These are phyloP conservation scores for Fusarium hostae DNA, from an alignment of 2,329 filamentous ascomycete species.

Conservation along the genomic window DNA sequence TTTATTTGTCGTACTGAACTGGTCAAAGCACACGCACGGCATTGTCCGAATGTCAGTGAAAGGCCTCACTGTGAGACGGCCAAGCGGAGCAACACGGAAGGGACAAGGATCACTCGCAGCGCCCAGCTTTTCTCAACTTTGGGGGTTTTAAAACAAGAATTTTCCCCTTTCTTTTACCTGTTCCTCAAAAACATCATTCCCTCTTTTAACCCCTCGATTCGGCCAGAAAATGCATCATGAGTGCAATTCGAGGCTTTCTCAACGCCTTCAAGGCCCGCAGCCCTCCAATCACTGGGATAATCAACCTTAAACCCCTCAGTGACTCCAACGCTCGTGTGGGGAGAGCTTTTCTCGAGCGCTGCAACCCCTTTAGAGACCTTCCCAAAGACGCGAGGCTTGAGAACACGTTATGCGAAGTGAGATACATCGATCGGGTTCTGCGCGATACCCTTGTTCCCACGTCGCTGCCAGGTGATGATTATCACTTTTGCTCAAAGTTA, in stretches of 20 bases:
- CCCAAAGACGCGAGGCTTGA: conserved; percentile 20
- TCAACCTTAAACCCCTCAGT: conserved; percentile 15
- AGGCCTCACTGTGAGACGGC: conserved; percentile 9
- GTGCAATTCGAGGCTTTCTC: conserved; percentile 24
- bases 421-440: conserved; percentile 22
- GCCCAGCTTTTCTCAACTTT: conserved; percentile 17
- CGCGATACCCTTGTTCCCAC: conserved; percentile 22
- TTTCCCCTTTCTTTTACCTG: background rate
- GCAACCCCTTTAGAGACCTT: conserved; percentile 25
- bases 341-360: conserved; percentile 27
- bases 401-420: conserved; percentile 27
- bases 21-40: conserved; percentile 23
- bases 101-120: conserved; percentile 19
- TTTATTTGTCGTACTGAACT: background rate
- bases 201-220: background rate
- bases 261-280: conserved; percentile 21
- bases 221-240: conserved; percentile 34
- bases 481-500: conserved; percentile 17
- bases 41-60: conserved; percentile 19
- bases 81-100: conserved; percentile 26
- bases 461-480: conserved; percentile 25
- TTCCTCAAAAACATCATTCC: background rate
- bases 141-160: conserved; percentile 21
- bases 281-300: background rate
- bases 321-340: conserved; percentile 7